Base-by-base conservation (phyloP, 352 stramenopile genomes). In the Lagenidium giganteum region DNA sequence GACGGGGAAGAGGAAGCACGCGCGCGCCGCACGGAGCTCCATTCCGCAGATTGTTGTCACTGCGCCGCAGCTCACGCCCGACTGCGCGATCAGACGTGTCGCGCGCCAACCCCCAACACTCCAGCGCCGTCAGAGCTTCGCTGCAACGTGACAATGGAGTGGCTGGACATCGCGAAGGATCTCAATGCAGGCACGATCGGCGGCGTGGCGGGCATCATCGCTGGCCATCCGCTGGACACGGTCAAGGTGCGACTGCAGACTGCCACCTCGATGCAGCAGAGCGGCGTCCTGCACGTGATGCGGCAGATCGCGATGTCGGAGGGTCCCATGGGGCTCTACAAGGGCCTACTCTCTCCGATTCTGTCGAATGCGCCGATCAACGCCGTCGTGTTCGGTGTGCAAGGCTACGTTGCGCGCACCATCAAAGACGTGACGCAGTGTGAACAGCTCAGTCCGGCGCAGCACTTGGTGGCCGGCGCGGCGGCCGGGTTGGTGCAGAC, bases 211-310 rank as follows among this genome's bases (percentile, higher is more conserved):
- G 75, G 78, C 39, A 88, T 93, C 55, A 55, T 88, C 22, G 67
- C 76, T 13, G 80, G 83, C 9, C 83, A 94, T 42, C 83, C 83
- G 20, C 65, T 94, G 21, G 83, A 94, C 64, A 94, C 83, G 18
- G 73, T 94, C 51, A 94, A 94, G 54, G 80, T 93, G 47, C 78
- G 83, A 30, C 52, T 93, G 34, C 83, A 94, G 62, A 94, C 80
- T 17, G 50, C 52, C 20, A 50, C 49, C 26, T 63, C 61, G 48
- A 29, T 23, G 13, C n/a, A 31, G 37, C 47, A 37, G 26, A 47
- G 46, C 23, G 69, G 73, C 33, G 54, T 88, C 29, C 13, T 79
- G 22, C 61, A 57, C 38, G 78, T 70, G 28, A 26, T 88, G 29
- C 64, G 61, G 7, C 51, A 67, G 21, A 87, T 91, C 38, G 45